Evolutionary conservation across 2,329 filamentous ascomycete species (phyloP), one percentile per base, ranked within the genome.

Genomic region (Cladosporium halotolerans): DNA sequence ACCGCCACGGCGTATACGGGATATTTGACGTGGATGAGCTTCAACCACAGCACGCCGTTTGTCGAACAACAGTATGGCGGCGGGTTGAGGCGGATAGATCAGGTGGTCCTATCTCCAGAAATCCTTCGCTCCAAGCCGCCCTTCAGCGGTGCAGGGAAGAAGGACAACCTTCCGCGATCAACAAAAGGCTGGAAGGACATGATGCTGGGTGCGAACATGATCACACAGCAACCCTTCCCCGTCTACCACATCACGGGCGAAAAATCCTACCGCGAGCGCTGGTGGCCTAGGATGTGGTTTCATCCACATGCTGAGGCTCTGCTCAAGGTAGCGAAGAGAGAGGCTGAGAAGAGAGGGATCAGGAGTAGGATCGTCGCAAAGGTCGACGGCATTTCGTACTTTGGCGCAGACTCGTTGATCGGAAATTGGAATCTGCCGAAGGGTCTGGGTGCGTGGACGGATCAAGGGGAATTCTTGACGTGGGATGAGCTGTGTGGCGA

Each of bases 271-370:
- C 57, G 59, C 8, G 53, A 58, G 23, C 46, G 54, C 0, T 62
- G 59, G 61, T 63, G 61, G 61, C 58, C 58, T 5, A 32, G 51
- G 6, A 60, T 63, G 57, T 63, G 61, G 61, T 63, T 59, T 50
- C 57, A 60, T 18, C 59, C 59, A 3, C 55, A 57, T 14, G 43
- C 55, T 8, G 55, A 57, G 19, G 19, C 42, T 14, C 48, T 63
- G 0, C 38, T 60, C 8, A 55, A 57, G 28, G 36, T 48, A 18
- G 55, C 45, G 3, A 48, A 45, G n/a, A 53, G 50, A 9, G 47
- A 57, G 10, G 9, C 14, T 7, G 48, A 42, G 2, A 45, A 52
- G 4, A 31, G 42, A 16, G 23, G 23, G 23, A 7, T 9, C 10
- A 14, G 36, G 8, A 9, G n/a, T 4, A 14, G 13, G n/a, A 10